phyloP scores from a whole-genome alignment of 1,284 basidiomycete species.

The Paramarasmius palmivorus region DNA sequence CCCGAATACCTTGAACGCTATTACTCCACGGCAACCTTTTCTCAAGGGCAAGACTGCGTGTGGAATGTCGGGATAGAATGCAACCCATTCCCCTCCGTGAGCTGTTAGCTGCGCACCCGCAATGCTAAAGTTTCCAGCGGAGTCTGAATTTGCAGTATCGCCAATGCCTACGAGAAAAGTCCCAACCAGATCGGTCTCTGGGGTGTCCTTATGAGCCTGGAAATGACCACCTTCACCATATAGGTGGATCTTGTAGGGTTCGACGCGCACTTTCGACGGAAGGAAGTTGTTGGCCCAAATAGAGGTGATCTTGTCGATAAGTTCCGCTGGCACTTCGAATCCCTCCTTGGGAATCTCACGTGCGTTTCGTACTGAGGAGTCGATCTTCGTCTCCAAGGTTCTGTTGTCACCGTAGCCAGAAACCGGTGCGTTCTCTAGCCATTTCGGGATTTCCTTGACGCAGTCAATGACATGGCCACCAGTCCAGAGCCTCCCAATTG shows the following conservation, averaged over 20 bases:
- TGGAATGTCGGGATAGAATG: slow-evolving; percentile 39
- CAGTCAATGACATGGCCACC: too few species aligned
- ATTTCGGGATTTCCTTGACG: slow-evolving; percentile 7
- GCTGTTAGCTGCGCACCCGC: slow-evolving; percentile 14
- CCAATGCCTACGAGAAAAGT: slow-evolving; percentile 30
- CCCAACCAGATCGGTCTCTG: slow-evolving; percentile 26
- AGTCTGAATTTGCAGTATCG: slow-evolving; percentile 16
- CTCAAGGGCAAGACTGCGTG: slow-evolving; percentile 24
- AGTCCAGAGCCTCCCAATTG: neutral
- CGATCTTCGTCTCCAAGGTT: slow-evolving; percentile 20
- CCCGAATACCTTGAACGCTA: slow-evolving; percentile 33
- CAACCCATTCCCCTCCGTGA: slow-evolving; percentile 26
- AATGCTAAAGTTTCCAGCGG: slow-evolving; percentile 14
- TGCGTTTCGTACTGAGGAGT: slow-evolving; percentile 23
- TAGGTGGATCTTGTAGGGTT: slow-evolving; percentile 33
- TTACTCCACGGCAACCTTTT: slow-evolving; percentile 26
- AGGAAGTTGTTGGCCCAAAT: slow-evolving; percentile 25
- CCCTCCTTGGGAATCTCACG: slow-evolving; percentile 27
- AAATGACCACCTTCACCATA: slow-evolving; percentile 30
- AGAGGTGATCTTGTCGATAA: slow-evolving; percentile 19
- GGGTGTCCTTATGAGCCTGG: slow-evolving; percentile 30
- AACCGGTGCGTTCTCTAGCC: slow-evolving; percentile 20
- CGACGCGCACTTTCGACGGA: slow-evolving; percentile 22
- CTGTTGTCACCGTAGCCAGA: slow-evolving; percentile 25
- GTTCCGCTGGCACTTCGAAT: slow-evolving; percentile 22